Base-by-base conservation (phyloP, 1,284 basidiomycete species). In the Cryptococcus deneoformans region DNA sequence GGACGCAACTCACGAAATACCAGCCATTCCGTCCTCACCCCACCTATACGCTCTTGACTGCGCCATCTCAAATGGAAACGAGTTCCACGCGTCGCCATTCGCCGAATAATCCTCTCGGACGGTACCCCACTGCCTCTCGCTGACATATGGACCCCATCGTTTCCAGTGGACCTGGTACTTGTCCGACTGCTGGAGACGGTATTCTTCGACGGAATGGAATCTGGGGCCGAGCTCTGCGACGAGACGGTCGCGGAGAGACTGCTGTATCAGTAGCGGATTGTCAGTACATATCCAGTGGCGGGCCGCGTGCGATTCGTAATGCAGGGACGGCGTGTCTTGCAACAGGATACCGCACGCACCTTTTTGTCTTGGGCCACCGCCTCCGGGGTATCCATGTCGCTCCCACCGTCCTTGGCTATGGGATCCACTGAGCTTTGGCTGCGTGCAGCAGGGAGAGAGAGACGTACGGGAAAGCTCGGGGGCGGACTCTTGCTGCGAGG, bases 11-110 rank as follows among this genome's bases (percentile, higher is more conserved):
- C 54, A 76, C 72, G 89, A 94, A 68, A 98, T 87, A 58, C 95
- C 95, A 36, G 89, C 95, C 56, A 99, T 87, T 57, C 95, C 95
- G 71, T 99, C 95, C 76, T 99, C 95, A 52, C 95, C 95, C 95
- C 95, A 99, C 70, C 95, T 84, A 79, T 96, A 99, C 51, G 92
- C 90, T 59, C 95, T 87, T 61, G 91, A 95, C 63, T 93, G 86
- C 3, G 95, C 88, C 67, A 94, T 90, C 62, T 92, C 90, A 77
- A 98, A 96, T 44, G 93, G 92, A 78, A 99, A 99, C 73, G 95
- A 92, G 65, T 87, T 88, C 95, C 95, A 99, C 7, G 95, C 94
- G 75, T 99, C 92, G 54, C 95, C 95, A 74, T 97, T 88, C 39
- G 83, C 86, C 47, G 93, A 97, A 80, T 99, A 99, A 77, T 99